These are phyloP conservation scores for Meira miltonrushii DNA, from an alignment of 1,284 basidiomycete genomes.

Conservation along the genomic window DNA sequence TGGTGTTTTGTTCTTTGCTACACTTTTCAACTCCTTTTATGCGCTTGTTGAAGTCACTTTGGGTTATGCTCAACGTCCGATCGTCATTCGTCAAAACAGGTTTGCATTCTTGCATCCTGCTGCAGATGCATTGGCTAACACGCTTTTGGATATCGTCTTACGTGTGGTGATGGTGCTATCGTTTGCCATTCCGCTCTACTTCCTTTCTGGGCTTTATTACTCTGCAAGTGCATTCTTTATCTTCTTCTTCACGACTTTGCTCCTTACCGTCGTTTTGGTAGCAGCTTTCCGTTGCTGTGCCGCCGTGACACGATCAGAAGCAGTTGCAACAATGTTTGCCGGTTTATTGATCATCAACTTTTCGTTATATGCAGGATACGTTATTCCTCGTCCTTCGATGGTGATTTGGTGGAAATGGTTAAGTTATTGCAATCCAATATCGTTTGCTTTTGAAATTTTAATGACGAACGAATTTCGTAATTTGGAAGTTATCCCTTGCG, in stretches of 20 bases:
- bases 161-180: slow-evolving; percentile 52
- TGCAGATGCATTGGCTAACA: slow-evolving; percentile 36
- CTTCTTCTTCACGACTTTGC: slow-evolving; percentile 58
- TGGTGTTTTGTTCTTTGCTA: slow-evolving; percentile 41
- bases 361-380: slow-evolving; percentile 37
- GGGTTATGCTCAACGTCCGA: slow-evolving; percentile 53
- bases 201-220: slow-evolving; percentile 32
- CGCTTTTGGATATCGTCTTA: slow-evolving; percentile 53
- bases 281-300: slow-evolving; percentile 34
- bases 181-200: slow-evolving; percentile 54
- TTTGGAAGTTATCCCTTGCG: slow-evolving; percentile 23
- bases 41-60: slow-evolving; percentile 63
- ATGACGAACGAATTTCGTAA: slow-evolving; percentile 56
- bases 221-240: slow-evolving; percentile 51
- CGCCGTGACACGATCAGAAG: slow-evolving; percentile 26
- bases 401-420: slow-evolving; percentile 82
- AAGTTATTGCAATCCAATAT: slow-evolving; percentile 53
- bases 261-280: slow-evolving; percentile 32
- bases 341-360: slow-evolving; percentile 30
- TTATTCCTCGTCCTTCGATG: slow-evolving; percentile 59
- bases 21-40: slow-evolving; percentile 42
- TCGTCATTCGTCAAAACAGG: slow-evolving; percentile 27
- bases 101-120: slow-evolving; percentile 49
- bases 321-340: slow-evolving; percentile 27
- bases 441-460: slow-evolving; percentile 72